Base-by-base conservation (phyloP, 1,284 basidiomycete species). In the Ustilago bromivora region DNA sequence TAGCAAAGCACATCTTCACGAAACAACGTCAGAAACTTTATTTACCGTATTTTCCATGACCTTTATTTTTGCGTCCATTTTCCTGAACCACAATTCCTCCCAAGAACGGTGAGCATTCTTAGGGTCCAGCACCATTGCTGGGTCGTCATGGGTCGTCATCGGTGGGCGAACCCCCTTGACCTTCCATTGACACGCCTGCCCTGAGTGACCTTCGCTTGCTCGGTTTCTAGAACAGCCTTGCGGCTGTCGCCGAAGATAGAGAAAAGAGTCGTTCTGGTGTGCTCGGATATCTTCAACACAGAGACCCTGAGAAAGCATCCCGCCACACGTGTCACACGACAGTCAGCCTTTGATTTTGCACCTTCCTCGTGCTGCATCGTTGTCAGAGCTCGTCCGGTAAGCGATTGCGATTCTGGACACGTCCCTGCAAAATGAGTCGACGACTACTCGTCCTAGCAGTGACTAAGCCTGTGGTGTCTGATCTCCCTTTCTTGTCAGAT, bases 291-390 rank as follows among this genome's bases (percentile, higher is more conserved):
- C 57, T 59, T 51, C 46, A 46, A 49, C 38, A 35, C 19, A 28
- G 19, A 38, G 46, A 59, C 57, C 46, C 57, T 59, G 46, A 28
- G 8, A 6, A 57, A 6, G 12, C 31, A 43, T 8, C 17, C 46
- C 34, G 32, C 57, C 46, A 59, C 57, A 59, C 47, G 43, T 59
- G 47, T 49, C 57, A 51, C 57, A 59, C 57, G 46, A 59, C 57
- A 51, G 57, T 59, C 57, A 59, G 31, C 46, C 23, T 38, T 59
- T 35, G n/a, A 5, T 15, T 38, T 8, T 43, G 28, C 19, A 15
- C 38, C 36, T 17, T 57, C 55, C 13, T 17, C 56, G 23, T n/a
- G 23, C 17, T 13, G 34, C 31, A 51, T 4, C 49, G 49, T 23
- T 51, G 19, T 32, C 49, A 15, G 31, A 2, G 40, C 40, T 41